These are phyloP conservation scores for Gyromitra esculenta DNA, from an alignment of 2,329 filamentous ascomycete species.

Conservation along the genomic window DNA sequence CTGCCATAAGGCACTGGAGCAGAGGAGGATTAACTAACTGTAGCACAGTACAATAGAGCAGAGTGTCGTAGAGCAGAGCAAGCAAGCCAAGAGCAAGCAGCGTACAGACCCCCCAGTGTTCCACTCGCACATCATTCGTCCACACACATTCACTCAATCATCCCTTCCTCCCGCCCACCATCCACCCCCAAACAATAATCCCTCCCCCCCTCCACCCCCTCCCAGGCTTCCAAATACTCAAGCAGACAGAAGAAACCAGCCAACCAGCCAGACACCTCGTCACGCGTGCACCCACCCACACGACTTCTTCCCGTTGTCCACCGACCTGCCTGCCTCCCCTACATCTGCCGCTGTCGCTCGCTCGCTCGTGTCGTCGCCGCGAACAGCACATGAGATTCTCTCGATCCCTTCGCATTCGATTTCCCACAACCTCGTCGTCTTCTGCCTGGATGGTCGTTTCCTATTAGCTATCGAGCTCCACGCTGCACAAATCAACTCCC, in stretches of 20 bases:
- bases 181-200: not conserved
- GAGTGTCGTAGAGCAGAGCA: too few relatives aligned
- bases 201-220: slow-evolving; percentile 1
- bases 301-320: slow-evolving; percentile 39
- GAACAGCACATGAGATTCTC: slow-evolving; percentile 52
- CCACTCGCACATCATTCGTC: not conserved
- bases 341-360: slow-evolving; percentile 35
- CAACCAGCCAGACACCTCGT: slow-evolving; percentile 41
- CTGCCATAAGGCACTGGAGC: not conserved
- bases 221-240: slow-evolving; percentile 19
- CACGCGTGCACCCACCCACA: slow-evolving; percentile 43
- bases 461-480: slow-evolving; percentile 28
- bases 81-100: not conserved
- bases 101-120: not conserved
- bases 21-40: slow-evolving; percentile 16
- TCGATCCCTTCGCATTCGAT: slow-evolving; percentile 39
- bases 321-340: slow-evolving; percentile 8
- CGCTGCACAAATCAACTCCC: not conserved
- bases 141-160: slow-evolving; percentile 19
- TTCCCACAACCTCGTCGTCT: slow-evolving; percentile 25
- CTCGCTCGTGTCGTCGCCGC: slow-evolving; percentile 13
- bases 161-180: not conserved
- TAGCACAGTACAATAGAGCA: too few relatives aligned
- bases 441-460: slow-evolving; percentile 20
- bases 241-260: not conserved